Percentiles rank a stretch among this genome's conserved stretches.
Evolutionary conservation across 768 basidiomycete species (phyloP).

Genomic region (Phallus indusiatus): DNA sequence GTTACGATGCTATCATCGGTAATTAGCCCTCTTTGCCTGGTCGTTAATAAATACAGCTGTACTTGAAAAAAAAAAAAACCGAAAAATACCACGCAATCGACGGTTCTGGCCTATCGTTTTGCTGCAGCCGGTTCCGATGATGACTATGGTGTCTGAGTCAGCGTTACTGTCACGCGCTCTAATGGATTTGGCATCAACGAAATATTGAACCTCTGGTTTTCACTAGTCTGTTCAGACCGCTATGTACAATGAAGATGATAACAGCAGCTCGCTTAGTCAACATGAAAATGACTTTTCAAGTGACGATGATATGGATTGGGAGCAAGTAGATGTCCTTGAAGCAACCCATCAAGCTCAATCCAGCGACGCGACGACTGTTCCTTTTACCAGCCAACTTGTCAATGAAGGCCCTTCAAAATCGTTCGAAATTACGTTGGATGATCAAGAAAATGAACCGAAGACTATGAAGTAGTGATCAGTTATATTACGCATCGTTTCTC

Average conservation of each 20-base stretch:
- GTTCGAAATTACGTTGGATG: slow-evolving; percentile 66
- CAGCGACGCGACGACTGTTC: neutral
- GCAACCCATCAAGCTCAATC: slow-evolving; percentile 1
- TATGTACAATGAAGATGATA: neutral
- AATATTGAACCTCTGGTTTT: neutral
- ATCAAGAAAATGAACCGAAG: slow-evolving; percentile 26
- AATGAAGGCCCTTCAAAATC: slow-evolving; percentile 27
- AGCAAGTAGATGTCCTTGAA: slow-evolving; percentile 58
- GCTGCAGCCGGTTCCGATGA: too few relatives aligned
- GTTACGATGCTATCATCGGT: too few relatives aligned
- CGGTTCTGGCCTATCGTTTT: too few relatives aligned
- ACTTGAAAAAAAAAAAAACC: too few relatives aligned
- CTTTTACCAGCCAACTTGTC: neutral
- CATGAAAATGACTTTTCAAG: slow-evolving; percentile 1
- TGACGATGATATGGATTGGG: slow-evolving; percentile 74
- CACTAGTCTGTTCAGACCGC: neutral
- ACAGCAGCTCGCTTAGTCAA: neutral
- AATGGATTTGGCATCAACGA: neutral
- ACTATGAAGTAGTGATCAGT: slow-evolving; percentile 9
- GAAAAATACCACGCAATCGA: too few relatives aligned
- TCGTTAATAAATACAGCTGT: too few relatives aligned
- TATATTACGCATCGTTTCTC: neutral
- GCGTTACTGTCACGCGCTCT: too few relatives aligned
- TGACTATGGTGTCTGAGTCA: too few relatives aligned
- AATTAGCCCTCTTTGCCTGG: too few relatives aligned